Evolutionary conservation across 2,329 filamentous ascomycete species (phyloP), one percentile per base, ranked within the genome.

Genomic region (Alternaria rosae): DNA sequence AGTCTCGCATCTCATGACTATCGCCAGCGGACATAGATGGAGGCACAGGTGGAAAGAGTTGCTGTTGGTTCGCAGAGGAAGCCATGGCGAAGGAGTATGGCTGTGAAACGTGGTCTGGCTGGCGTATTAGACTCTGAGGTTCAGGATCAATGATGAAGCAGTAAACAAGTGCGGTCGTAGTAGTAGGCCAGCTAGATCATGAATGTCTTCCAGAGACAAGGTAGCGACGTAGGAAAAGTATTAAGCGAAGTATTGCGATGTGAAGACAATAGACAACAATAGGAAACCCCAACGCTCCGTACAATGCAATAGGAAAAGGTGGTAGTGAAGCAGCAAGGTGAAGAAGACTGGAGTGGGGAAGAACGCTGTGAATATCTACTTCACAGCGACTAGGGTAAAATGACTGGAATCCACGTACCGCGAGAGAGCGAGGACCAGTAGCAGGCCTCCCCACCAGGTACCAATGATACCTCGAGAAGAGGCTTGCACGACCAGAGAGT

Each of bases 1-100:
- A 85, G 81, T 86, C 82, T 83, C 83, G 84, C 84, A 85, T 85
- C 83, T 86, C 85, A 86, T 86, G 83, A 64, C 55, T 59, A 79
- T 82, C 85, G 84, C 83, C 85, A 85, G 85, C 84, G 83, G 85
- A 86, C 79, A 83, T 82, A 83, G 84, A 85, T 81, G 84, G 83
- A 84, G 83, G 83, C 78, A 84, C 82, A 81, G 82, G 81, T 78
- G 83, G 81, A 79, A 85, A 84, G 80, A 78, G 74, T 78, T 83
- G 82, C 82, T 84, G 83, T 83, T 83, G 83, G 78, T 83, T 83
- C 79, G 80, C 79, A 79, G 82, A 77, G 78, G 81, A 81, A 80
- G 81, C 79, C 82, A 84, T 84, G 57, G 53, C 67, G 69, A 73
- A 71, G 48, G 54, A 60, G 67, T 62, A 67, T 73, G 64, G 62